Percentiles rank a stretch among this genome's conserved stretches.
Conservation (phyloP, 306 rosid species). For the Cucurbita maxima region DNA sequence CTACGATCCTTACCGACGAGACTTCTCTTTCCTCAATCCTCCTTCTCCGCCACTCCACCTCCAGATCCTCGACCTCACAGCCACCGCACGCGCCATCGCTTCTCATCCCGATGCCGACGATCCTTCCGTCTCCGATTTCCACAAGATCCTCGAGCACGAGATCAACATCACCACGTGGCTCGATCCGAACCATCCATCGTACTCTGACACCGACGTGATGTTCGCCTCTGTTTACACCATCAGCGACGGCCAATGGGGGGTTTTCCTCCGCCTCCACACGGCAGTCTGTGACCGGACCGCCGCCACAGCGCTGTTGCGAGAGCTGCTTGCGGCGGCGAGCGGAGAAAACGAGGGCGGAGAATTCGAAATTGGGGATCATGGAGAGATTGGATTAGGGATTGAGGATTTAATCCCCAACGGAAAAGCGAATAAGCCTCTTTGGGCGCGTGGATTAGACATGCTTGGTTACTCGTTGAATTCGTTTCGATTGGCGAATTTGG, state of each 20-base stretch:
- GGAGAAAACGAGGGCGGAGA: conserved; percentile 6
- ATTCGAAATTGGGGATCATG: conserved; percentile 22
- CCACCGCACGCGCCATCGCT: conserved; percentile 34
- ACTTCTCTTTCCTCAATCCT: conserved; percentile 33
- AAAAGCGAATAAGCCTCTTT: conserved; percentile 47
- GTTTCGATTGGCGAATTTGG: conserved; percentile 38
- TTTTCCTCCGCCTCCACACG: conserved; percentile 64
- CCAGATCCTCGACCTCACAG: conserved; percentile 39
- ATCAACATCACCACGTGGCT: conserved; percentile 49
- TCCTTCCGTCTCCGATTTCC: conserved; percentile 31
- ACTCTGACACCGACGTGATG: conserved; percentile 23
- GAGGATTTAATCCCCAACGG: conserved; percentile 66
- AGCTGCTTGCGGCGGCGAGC: conserved; percentile 13
- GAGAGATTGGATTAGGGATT: conserved; percentile 25
- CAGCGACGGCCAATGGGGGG: conserved; percentile 22
- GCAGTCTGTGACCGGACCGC: conserved; percentile 54
- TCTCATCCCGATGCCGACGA: neutral
- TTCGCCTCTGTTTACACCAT: conserved; percentile 32
- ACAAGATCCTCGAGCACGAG: conserved; percentile 51
- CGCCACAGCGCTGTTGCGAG: conserved; percentile 43
- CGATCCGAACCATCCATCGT: conserved; percentile 2
- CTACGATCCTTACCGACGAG: conserved; percentile 17
- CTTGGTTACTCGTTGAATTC: conserved; percentile 79
- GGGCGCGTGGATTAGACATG: conserved; percentile 93
- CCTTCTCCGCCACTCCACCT: conserved; percentile 30